These are phyloP conservation scores for Benincasa hispida DNA, from an alignment of 306 rosid species.

Conservation along the genomic window DNA sequence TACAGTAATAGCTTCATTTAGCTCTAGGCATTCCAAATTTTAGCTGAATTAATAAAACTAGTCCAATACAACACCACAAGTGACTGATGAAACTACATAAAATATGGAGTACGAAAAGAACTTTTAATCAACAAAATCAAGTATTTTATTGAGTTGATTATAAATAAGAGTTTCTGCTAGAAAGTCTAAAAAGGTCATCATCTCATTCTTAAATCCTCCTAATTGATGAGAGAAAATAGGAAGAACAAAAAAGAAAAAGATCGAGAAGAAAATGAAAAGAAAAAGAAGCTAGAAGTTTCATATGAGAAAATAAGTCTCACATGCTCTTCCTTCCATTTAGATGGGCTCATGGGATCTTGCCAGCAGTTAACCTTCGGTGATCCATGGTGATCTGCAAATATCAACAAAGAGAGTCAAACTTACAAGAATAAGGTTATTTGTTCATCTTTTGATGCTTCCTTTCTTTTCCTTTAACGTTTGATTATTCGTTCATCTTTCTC, in stretches of 20 bases:
- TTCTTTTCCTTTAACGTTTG: not conserved
- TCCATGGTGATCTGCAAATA: slow-evolving; percentile 74
- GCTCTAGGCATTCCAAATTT: not conserved
- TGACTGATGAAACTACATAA: not conserved
- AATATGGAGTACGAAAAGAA: not conserved
- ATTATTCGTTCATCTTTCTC: not conserved
- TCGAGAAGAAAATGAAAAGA: not conserved
- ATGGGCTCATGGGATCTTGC: slow-evolving; percentile 86
- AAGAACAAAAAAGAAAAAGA: not conserved
- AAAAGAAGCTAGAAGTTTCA: not conserved
- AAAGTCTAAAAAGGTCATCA: not conserved
- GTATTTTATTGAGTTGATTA: not conserved
- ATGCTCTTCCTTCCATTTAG: slow-evolving; percentile 99
- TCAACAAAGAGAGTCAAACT: not conserved
- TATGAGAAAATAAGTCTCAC: slow-evolving; percentile 32
- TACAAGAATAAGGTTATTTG: not conserved
- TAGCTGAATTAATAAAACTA: not conserved
- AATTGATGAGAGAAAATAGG: not conserved
- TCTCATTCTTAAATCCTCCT: not conserved
- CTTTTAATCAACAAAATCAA: not conserved
- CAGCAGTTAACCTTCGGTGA: slow-evolving; percentile 58
- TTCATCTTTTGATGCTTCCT: not conserved
- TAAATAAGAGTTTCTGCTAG: not conserved
- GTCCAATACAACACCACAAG: not conserved
- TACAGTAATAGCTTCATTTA: not conserved